Evolutionary conservation across 768 basidiomycete species (phyloP), one percentile per base, ranked within the genome.

Genomic region (Porpolomopsis calyptriformis): DNA sequence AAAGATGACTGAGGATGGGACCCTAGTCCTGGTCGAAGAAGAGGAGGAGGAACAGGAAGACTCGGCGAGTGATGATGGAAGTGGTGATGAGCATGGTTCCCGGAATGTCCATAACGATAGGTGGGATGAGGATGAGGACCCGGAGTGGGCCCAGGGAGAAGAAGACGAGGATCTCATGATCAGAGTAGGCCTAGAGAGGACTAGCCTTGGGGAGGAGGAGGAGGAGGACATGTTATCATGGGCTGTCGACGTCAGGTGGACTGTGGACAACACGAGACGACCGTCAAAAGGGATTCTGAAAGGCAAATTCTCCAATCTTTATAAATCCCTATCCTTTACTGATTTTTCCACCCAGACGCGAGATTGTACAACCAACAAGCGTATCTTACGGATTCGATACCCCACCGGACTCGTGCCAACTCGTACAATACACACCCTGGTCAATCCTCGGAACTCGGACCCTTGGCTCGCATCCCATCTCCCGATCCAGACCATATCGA

Each of bases 211-310:
- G n/a, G 76, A 73, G 23, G 74, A 78, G 24, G 66, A 61, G 22
- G 77, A 78, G 29, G 73, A 77, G 47, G 78, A 80, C 52, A 70
- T 74, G 33, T 82, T 85, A 55, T 78, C 84, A 18, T 91, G 88
- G 88, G 87, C 84, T 35, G 68, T 76, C 26, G 72, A 81, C 51
- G 56, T 90, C 48, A 77, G 89, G 54, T 65, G 85, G 55, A 83
- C 82, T 59, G 54, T 82, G 22, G 82, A 93, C 69, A 67, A 77
- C 63, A 65, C 72, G 31, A 67, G 75, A 53, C 56, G 66, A 52
- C 91, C 89, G 2, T 65, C 78, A 23, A 87, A 74, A 62, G 90
- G 94, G 18, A 97, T 99, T 47, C 65, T 99, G 51, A 99, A 97
- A 70, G 71, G 85, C 35, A 65, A 73, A 40, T 73, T 72, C 46